Evolutionary conservation across 2,329 filamentous ascomycete species (phyloP).

Genomic region (Colletotrichum simmondsii): DNA sequence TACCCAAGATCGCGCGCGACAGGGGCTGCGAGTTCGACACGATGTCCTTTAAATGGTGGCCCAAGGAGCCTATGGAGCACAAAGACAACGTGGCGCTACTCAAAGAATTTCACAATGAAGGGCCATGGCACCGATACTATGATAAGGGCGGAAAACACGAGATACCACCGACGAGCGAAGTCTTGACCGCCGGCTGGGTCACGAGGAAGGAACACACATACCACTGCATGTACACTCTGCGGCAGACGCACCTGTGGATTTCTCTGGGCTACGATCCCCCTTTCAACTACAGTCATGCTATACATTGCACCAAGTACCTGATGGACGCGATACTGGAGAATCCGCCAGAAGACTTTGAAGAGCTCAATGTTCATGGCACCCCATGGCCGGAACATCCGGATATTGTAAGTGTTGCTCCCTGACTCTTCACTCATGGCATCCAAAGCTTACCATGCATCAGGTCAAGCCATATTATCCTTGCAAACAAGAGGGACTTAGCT

Average conservation of each 20-base stretch:
- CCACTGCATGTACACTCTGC: slow-evolving; percentile 22
- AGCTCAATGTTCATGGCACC: slow-evolving; percentile 12
- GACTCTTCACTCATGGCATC: too few species aligned
- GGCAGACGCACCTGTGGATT: slow-evolving; percentile 18
- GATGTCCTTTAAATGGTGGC: slow-evolving; percentile 27
- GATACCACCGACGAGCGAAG: slow-evolving; percentile 19
- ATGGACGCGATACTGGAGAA: slow-evolving; percentile 27
- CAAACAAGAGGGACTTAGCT: slow-evolving; percentile 25
- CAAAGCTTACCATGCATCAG: not conserved
- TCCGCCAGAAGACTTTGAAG: slow-evolving; percentile 19
- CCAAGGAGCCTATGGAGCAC: slow-evolving; percentile 5
- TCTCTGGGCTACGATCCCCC: slow-evolving; percentile 20
- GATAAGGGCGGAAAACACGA: slow-evolving; percentile 25
- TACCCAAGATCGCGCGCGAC: slow-evolving; percentile 19
- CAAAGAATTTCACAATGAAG: slow-evolving; percentile 3
- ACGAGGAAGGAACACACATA: slow-evolving; percentile 22
- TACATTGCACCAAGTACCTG: slow-evolving; percentile 21
- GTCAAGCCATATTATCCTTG: slow-evolving; percentile 27
- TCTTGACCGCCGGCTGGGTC: slow-evolving; percentile 5
- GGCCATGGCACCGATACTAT: slow-evolving; percentile 20
- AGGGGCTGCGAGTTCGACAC: slow-evolving; percentile 28
- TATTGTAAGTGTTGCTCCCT: not conserved
- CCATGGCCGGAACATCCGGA: slow-evolving; percentile 28
- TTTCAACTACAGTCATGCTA: slow-evolving; percentile 17
- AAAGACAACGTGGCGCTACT: slow-evolving; percentile 13